Conservation (phyloP, 805 yeast genomes). For the Priceomyces castillae region DNA sequence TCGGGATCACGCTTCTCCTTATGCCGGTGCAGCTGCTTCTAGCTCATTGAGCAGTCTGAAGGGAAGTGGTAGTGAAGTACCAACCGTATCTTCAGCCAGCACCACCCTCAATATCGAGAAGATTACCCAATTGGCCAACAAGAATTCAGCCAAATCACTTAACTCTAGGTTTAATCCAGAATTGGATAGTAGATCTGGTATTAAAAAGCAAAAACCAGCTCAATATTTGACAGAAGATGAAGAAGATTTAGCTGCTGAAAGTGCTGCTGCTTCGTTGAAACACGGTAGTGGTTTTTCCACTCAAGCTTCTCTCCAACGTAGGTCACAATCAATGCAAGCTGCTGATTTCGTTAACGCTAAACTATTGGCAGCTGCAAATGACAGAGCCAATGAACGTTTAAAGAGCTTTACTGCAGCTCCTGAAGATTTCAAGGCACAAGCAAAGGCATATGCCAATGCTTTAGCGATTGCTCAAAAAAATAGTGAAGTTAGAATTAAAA, state of each 20-base stretch:
- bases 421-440: conserved; percentile 39
- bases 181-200: conserved; percentile 41
- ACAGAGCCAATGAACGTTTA: conserved; percentile 44
- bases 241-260: conserved; percentile 50
- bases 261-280: conserved; percentile 55
- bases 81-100: conserved; percentile 38
- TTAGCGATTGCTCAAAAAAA: conserved; percentile 72
- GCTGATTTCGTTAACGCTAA: conserved; percentile 45
- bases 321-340: conserved; percentile 37
- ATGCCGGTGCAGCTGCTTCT: conserved; percentile 51
- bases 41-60: conserved; percentile 19
- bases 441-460: conserved; percentile 68
- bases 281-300: conserved; percentile 36
- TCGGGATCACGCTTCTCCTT: conserved; percentile 42
- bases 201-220: conserved; percentile 19
- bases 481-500: conserved; percentile 51
- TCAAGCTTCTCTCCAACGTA: conserved; percentile 23
- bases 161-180: conserved; percentile 42
- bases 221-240: conserved; percentile 41
- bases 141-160: conserved; percentile 38
- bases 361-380: conserved; percentile 47
- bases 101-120: conserved; percentile 41
- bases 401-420: conserved; percentile 28
- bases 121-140: conserved; percentile 33
- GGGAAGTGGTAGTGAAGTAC: conserved; percentile 24